A percentile compares a stretch with the other conserved stretches of the same genome.
phyloP scores from a whole-genome alignment of 306 rosid genomes.

The Corylus avellana region DNA sequence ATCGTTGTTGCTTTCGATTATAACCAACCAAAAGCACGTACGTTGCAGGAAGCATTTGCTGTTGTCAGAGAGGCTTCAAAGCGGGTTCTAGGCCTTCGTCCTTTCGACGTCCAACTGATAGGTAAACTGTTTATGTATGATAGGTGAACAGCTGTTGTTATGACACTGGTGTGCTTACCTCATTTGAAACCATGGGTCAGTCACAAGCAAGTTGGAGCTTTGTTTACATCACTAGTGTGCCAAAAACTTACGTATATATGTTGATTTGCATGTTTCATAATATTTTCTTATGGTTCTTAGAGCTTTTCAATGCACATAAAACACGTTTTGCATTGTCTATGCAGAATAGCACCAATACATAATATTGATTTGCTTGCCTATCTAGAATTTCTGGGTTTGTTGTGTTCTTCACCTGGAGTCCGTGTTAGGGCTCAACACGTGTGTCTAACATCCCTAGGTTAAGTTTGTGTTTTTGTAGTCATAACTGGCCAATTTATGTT shows the following conservation, averaged over 20 bases:
- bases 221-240: background rate
- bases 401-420: background rate
- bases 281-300: background rate
- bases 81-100: constrained; percentile 93
- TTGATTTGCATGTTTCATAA: background rate
- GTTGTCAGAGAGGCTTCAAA: constrained; percentile 93
- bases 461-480: background rate
- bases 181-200: background rate
- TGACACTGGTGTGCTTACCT: background rate
- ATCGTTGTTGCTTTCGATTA: constrained; percentile 5
- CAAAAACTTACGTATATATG: background rate
- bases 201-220: background rate
- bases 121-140: constrained; percentile 36
- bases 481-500: background rate
- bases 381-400: background rate
- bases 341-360: background rate
- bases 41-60: constrained; percentile 87
- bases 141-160: background rate
- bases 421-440: background rate
- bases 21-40: constrained; percentile 13
- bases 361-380: background rate
- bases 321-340: background rate
- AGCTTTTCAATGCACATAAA: background rate
- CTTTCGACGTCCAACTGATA: constrained; percentile 89
- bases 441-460: background rate